These are phyloP conservation scores for Pythium chondricola DNA, from an alignment of 352 stramenopile species.

Conservation along the genomic window DNA sequence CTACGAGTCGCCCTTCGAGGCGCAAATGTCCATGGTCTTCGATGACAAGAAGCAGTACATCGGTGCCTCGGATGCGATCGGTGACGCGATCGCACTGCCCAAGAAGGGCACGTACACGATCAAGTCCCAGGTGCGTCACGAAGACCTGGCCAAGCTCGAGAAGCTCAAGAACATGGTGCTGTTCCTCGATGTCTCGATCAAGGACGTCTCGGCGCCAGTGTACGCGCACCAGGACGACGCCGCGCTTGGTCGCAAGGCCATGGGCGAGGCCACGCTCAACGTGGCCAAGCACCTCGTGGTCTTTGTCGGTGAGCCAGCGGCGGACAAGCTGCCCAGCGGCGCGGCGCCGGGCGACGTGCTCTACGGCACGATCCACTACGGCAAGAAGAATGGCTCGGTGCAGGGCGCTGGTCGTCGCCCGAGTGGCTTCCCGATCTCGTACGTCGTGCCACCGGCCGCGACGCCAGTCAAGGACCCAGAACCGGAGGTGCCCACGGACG, in stretches of 20 bases:
- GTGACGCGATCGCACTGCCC: constrained; percentile 55
- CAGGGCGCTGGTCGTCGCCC: constrained; percentile 56
- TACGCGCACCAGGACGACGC: constrained; percentile 66
- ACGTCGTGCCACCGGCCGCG: constrained; percentile 60
- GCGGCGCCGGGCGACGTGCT: constrained; percentile 55
- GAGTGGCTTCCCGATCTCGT: constrained; percentile 64
- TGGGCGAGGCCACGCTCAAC: constrained; percentile 40
- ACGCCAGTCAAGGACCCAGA: constrained; percentile 55
- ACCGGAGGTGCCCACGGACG: constrained; percentile 58
- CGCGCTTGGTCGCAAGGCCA: constrained; percentile 44
- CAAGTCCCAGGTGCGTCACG: constrained; percentile 71
- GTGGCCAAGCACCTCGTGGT: constrained; percentile 56
- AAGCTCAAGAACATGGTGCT: constrained; percentile 78
- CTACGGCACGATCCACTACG: constrained; percentile 63
- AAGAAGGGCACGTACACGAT: constrained; percentile 86
- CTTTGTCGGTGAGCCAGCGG: constrained; percentile 65
- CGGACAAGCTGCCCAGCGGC: constrained; percentile 64
- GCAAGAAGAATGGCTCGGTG: constrained; percentile 60
- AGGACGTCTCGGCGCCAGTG: constrained; percentile 55
- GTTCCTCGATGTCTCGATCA: constrained; percentile 65
- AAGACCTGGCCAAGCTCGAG: constrained; percentile 77
- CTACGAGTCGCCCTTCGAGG: constrained; percentile 92
- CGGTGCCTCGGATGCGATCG: constrained; percentile 80
- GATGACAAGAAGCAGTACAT: constrained; percentile 92
- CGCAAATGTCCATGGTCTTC: constrained; percentile 92